Evolutionary conservation across 1,139 yeast genomes (phyloP), one percentile per base, ranked within the genome.

Genomic region (Geotrichum australiense): DNA sequence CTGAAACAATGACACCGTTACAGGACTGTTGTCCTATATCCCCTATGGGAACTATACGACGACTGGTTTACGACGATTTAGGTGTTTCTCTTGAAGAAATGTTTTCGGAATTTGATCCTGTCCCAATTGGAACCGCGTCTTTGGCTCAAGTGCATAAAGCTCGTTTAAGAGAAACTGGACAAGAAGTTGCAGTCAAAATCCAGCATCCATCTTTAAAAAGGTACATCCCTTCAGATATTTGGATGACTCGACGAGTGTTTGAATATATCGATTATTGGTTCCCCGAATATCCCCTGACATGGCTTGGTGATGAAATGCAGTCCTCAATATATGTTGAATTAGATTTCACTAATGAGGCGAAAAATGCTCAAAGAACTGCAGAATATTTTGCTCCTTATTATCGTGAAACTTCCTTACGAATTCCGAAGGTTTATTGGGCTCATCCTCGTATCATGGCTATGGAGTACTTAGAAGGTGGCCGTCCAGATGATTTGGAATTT

Each of bases 71-170:
- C 35, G 58, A 62, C 2, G 99, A 91, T 58, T 65, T 83, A 52
- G 86, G 84, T 0, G 56, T 63, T n/a, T 35, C 68, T 1, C 59
- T 89, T 18, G 72, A 71, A n/a, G 93, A 83, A 1, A 51, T 78
- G 31, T 91, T 91, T 58, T 60, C 66, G 10, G 76, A 73, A 24
- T 85, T 91, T 58, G 75, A 81, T 49, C 72, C 74, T 0, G 64
- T 61, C 12, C 98, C 99, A 0, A 76, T 91, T 33, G 99, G 98
- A 1, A 94, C 87, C 11, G 98, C 98, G 0, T 85, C 96, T 1
- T 69, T 91, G 51, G 98, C 98, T 0, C 99, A 91, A 57, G 99
- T 91, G 7, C 98, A 91, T 62, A 66, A 70, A 33, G 99, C 94
- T 0, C 72, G 63, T 1, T 61, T 89, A 44, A 72, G 67, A 45